Base-by-base conservation (phyloP, 352 stramenopile genomes). In the Pythium volutum region DNA sequence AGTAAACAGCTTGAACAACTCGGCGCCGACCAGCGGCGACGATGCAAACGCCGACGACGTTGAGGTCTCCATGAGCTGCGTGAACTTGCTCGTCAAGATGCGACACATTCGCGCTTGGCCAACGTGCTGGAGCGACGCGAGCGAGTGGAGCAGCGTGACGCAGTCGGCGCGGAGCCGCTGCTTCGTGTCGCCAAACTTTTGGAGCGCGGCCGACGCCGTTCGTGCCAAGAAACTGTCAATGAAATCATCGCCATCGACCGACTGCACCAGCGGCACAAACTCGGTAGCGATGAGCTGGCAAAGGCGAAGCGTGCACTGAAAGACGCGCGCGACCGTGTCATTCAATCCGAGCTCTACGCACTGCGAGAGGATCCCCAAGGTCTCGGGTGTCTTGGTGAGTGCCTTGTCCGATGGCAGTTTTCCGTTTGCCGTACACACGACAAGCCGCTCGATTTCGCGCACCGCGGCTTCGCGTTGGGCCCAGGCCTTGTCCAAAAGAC, bases 401-500 rank as follows among this genome's bases (percentile, higher is more conserved):
- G 74, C 66, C 4, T 76, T 81, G 11, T 88, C 79, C 2, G 66
- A 36, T 15, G 70, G 55, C 2, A 71, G 50, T 60, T 77, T 76
- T 18, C 76, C 74, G 54, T 73, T 91, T 1, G 63, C 69, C 16
- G 76, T 84, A 27, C 75, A 80, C 0, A 87, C 54, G 0, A 93
- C 77, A 27, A 82, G 71, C 6, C 81, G 82, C 42, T 93, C 82
- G 4, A 93, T 75, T 38, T 92, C 82, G 6, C 84, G 82, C 25
- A 93, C 68, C 2, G 82, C 84, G 7, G 81, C 79, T 43, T 93
- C 84, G 2, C 84, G 74, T 22, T 88, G 82, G 18, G 84, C 77
- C 84, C 84, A 93, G 2, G 76, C 79, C 22, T 93, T 93, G 59
- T 93, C 84, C 1, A 93, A 62, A 7, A 93, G 55, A 64, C 84